Conservation (phyloP, 345 rosid genomes). For the Camelina laxa region DNA sequence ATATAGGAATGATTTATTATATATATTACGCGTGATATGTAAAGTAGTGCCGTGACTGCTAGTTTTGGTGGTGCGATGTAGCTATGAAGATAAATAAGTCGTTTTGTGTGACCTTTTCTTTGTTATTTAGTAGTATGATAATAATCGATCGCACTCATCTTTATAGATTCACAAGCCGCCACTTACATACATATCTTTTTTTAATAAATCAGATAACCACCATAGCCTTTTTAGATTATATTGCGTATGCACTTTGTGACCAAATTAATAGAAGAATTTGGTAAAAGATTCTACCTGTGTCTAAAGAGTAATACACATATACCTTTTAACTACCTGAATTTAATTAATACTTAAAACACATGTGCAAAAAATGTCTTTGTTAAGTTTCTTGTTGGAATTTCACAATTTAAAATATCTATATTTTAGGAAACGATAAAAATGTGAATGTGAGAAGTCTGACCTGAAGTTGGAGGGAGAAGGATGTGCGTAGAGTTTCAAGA, state of each 20-base stretch:
- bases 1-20: not conserved
- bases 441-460: constrained; percentile 40
- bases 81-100: constrained; percentile 20
- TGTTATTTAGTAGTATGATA: constrained; percentile 17
- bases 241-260: not conserved
- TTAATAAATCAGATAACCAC: too few relatives aligned
- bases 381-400: not conserved
- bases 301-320: too few relatives aligned
- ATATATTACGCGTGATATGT: constrained; percentile 8
- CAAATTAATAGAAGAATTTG: not conserved
- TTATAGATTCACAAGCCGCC: constrained; percentile 2
- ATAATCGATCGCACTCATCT: constrained; percentile 12
- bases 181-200: too few relatives aligned
- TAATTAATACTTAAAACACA: not conserved
- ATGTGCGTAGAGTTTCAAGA: constrained; percentile 72
- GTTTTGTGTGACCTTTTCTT: constrained; percentile 26
- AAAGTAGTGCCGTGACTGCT: constrained; percentile 32
- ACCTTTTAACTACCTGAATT: too few relatives aligned
- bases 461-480: constrained; percentile 85
- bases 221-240: too few relatives aligned
- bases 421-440: too few relatives aligned
- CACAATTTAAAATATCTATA: not conserved
- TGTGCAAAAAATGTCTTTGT: not conserved
- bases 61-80: constrained; percentile 10
- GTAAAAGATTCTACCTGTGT: too few relatives aligned